Percentiles rank a stretch among this genome's conserved stretches.
Conservation (phyloP, 2,329 filamentous ascomycete genomes). For the Epichloe gansuensis region DNA sequence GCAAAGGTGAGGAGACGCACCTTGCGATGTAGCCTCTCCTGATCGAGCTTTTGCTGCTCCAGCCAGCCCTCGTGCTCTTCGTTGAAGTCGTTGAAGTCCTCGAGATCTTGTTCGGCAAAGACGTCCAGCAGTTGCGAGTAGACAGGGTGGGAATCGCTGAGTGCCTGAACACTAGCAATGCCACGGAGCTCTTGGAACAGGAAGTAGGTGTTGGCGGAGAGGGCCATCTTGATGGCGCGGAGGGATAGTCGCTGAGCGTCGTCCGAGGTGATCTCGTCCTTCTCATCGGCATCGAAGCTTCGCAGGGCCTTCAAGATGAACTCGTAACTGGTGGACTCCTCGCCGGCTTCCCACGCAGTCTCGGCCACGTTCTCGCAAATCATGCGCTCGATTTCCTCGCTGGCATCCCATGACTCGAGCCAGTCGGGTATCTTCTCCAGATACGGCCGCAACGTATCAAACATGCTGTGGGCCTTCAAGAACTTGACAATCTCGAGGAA, state of each 20-base stretch:
- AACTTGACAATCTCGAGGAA: slow-evolving; percentile 81
- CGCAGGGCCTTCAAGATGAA: slow-evolving; percentile 51
- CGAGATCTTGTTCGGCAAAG: slow-evolving; percentile 85
- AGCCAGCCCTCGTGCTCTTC: slow-evolving; percentile 82
- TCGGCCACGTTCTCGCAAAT: slow-evolving; percentile 75
- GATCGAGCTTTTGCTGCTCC: slow-evolving; percentile 60
- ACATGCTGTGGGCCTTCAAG: slow-evolving; percentile 61
- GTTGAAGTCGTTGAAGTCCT: slow-evolving; percentile 92
- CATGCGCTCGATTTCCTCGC: slow-evolving; percentile 70
- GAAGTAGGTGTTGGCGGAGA: slow-evolving; percentile 44
- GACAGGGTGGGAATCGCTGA: slow-evolving; percentile 69
- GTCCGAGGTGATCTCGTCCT: slow-evolving; percentile 42
- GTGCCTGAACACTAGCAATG: slow-evolving; percentile 71
- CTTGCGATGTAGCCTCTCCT: slow-evolving; percentile 72
- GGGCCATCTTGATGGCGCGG: slow-evolving; percentile 40
- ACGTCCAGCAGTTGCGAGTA: slow-evolving; percentile 91
- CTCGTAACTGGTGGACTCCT: slow-evolving; percentile 55
- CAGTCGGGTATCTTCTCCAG: slow-evolving; percentile 72
- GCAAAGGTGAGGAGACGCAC: slow-evolving; percentile 92
- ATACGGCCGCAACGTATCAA: slow-evolving; percentile 72
- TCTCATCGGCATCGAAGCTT: slow-evolving; percentile 44
- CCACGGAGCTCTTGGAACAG: slow-evolving; percentile 71
- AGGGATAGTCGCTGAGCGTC: slow-evolving; percentile 49
- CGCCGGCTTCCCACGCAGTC: slow-evolving; percentile 63
- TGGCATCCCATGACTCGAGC: slow-evolving; percentile 71